Conservation (phyloP, 2,329 filamentous ascomycete genomes). For the Diplodia corticola region DNA sequence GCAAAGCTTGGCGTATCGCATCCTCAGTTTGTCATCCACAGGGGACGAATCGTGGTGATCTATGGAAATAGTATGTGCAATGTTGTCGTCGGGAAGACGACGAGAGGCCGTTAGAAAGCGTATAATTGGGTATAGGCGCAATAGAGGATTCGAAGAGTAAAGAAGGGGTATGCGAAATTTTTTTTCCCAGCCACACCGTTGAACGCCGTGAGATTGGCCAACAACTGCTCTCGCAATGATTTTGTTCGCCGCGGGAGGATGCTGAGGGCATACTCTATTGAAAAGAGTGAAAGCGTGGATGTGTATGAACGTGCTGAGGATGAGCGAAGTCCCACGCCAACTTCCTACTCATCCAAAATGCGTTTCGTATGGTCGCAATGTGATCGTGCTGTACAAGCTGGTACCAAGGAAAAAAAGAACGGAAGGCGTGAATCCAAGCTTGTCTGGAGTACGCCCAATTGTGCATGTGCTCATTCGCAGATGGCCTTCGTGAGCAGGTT, state of each 20-base stretch:
- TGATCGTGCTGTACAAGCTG: neutral
- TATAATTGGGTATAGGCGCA: neutral
- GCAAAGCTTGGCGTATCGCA: neutral
- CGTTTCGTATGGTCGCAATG: neutral
- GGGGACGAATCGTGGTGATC: neutral
- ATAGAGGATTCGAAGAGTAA: neutral
- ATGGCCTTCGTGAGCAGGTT: neutral
- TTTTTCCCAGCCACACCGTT: conserved; percentile 16
- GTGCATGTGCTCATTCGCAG: conserved; percentile 14
- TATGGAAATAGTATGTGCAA: neutral
- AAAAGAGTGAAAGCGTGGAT: neutral
- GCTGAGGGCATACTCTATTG: neutral
- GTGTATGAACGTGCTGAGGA: neutral
- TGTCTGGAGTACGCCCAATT: conserved; percentile 8
- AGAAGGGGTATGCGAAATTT: conserved; percentile 14
- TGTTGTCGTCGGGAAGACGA: neutral
- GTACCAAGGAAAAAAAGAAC: neutral
- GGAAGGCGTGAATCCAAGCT: conserved; percentile 5
- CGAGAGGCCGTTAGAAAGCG: neutral
- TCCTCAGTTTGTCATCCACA: neutral
- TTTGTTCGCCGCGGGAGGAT: neutral
- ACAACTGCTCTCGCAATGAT: conserved; percentile 10
- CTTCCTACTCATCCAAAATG: neutral
- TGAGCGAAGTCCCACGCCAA: conserved; percentile 11
- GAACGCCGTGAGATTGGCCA: conserved; percentile 4